Percentiles rank a stretch among this genome's conserved stretches.
Conservation (phyloP, 345 rosid species). For the Arabis hirsuta region DNA sequence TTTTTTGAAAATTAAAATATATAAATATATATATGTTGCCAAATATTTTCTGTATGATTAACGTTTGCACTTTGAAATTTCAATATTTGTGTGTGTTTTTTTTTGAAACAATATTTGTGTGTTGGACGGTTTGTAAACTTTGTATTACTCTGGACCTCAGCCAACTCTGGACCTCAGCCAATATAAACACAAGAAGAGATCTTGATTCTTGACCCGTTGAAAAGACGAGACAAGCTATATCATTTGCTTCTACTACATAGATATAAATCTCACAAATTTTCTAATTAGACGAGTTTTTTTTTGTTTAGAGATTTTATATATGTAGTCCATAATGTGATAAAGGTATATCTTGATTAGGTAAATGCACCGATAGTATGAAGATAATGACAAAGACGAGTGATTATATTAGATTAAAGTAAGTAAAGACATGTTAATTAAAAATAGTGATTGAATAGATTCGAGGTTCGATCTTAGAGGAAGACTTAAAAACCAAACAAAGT, state of each 20-base stretch:
- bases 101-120: too few species aligned
- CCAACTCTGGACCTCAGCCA: conserved; percentile 19
- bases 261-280: background rate
- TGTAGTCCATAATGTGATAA: background rate
- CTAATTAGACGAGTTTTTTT: background rate
- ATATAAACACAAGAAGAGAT: conserved; percentile 16
- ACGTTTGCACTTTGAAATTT: background rate
- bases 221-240: conserved; percentile 5
- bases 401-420: background rate
- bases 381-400: background rate
- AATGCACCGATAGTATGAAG: background rate
- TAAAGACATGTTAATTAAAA: background rate
- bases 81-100: too few species aligned
- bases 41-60: background rate
- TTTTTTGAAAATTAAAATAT: too few species aligned
- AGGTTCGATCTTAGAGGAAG: conserved; percentile 41
- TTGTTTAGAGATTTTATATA: background rate
- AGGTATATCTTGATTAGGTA: conserved; percentile 3
- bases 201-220: conserved; percentile 25
- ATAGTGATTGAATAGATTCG: conserved; percentile 31
- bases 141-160: too few species aligned
- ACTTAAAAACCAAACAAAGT: conserved; percentile 37
- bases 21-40: background rate
- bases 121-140: background rate
- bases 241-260: background rate